Percentiles rank a stretch among this genome's conserved stretches.
Evolutionary conservation across 495 filamentous ascomycete genomes (phyloP).

Genomic region (Penicillium soppii): DNA sequence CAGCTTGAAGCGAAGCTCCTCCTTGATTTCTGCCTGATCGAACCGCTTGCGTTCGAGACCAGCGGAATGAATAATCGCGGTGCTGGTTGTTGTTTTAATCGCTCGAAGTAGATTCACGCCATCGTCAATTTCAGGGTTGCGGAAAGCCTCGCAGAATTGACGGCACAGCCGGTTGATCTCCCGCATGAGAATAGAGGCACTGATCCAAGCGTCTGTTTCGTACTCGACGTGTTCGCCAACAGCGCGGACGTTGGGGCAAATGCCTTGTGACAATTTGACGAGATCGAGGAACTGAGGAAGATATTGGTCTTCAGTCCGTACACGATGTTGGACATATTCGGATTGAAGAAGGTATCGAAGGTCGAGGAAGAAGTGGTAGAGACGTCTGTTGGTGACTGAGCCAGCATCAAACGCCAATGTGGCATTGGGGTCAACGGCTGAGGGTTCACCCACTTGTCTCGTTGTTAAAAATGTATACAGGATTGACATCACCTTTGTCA

Average conservation of each 20-base stretch:
- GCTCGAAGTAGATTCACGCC: slow-evolving; percentile 64
- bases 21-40: slow-evolving; percentile 82
- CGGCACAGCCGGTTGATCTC: slow-evolving; percentile 92
- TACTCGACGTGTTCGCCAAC: slow-evolving; percentile 97
- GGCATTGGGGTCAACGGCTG: slow-evolving; percentile 77
- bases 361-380: slow-evolving; percentile 96
- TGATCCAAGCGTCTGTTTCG: slow-evolving; percentile 97
- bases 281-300: slow-evolving; percentile 92
- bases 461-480: slow-evolving; percentile 97
- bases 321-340: slow-evolving; percentile 77
- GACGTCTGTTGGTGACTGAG: slow-evolving; percentile 86
- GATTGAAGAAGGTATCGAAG: slow-evolving; percentile 86
- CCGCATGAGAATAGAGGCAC: slow-evolving; percentile 86
- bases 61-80: slow-evolving; percentile 78
- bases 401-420: slow-evolving; percentile 90
- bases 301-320: slow-evolving; percentile 81
- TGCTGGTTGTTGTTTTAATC: slow-evolving; percentile 73
- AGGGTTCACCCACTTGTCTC: slow-evolving; percentile 88
- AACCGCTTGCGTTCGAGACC: slow-evolving; percentile 89
- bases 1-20: slow-evolving; percentile 74
- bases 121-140: slow-evolving; percentile 57
- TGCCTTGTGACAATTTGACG: slow-evolving; percentile 92
- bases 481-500: slow-evolving; percentile 92
- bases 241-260: slow-evolving; percentile 89
- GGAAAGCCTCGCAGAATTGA: slow-evolving; percentile 85